Percentiles rank a stretch among this genome's conserved stretches.
Evolutionary conservation across 257 asterid genomes (phyloP).

Genomic region (Rehmannia glutinosa): DNA sequence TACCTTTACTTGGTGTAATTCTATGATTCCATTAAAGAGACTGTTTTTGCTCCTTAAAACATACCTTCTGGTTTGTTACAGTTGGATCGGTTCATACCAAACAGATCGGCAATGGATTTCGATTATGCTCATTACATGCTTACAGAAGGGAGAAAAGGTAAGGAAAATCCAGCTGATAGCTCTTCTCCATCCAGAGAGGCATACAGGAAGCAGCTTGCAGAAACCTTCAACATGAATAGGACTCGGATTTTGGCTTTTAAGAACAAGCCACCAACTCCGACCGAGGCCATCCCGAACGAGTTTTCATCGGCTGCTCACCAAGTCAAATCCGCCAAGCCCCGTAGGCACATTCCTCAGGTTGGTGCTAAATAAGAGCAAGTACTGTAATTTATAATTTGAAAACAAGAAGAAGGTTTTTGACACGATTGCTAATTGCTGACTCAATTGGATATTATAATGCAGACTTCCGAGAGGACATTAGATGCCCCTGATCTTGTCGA

Average conservation of each 20-base stretch:
- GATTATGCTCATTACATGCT: constrained; percentile 79
- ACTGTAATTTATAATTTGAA: not conserved
- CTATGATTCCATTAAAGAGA: not conserved
- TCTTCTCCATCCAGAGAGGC: constrained; percentile 79
- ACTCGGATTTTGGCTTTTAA: constrained; percentile 71
- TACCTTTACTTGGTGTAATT: not conserved
- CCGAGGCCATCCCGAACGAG: constrained; percentile 48
- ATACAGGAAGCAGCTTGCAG: constrained; percentile 71
- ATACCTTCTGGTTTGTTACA: constrained; percentile 23
- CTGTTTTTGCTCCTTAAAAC: not conserved
- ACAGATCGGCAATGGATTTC: constrained; percentile 80
- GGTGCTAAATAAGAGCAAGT: not conserved
- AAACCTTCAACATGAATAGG: constrained; percentile 74
- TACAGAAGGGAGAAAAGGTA: constrained; percentile 64
- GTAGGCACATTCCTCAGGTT: constrained; percentile 80
- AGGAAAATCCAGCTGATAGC: constrained; percentile 63
- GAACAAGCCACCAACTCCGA: constrained; percentile 75
- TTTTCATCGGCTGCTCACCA: constrained; percentile 41
- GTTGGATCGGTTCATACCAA: constrained; percentile 91
- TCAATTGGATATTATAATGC: constrained; percentile 22
- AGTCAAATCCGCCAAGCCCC: constrained; percentile 53
- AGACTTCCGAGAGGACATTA: constrained; percentile 80
- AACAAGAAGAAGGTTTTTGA: not conserved
- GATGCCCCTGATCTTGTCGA: constrained; percentile 86
- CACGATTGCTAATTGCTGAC: not conserved